Evolutionary conservation across 306 rosid species (phyloP), one percentile per base, ranked within the genome.

Genomic region (Quercus ilex): DNA sequence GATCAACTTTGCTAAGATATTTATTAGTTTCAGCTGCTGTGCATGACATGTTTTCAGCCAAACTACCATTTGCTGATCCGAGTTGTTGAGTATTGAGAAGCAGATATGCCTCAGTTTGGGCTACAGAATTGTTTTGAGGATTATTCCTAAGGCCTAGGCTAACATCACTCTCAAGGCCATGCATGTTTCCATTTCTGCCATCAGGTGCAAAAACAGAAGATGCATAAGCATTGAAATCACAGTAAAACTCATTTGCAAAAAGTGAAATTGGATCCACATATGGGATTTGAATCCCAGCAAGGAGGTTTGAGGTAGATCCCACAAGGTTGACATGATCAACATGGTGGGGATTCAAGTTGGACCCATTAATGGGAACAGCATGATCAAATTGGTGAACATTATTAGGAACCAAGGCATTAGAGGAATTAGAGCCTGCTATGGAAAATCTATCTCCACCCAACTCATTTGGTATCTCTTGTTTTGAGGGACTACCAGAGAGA

Each of bases 271-370:
- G 77, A 55, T 56, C 81, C 1, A 46, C 28, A 25, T 3, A 14
- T 12, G 60, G 82, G 19, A 10, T 15, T 81, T 83, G 69, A 63
- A 77, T 76, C 57, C 76, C 74, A 30, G 79, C 25, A 19, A 84
- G 69, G 15, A 78, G 79, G 69, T 26, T 68, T 6, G 67, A 68
- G 14, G 89, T 78, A 74, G 87, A 67, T 9, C 86, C 69, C 26
- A 69, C 72, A 9, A 33, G 4, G 5, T 30, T 57, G 41, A 38
- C 53, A 55, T 80, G 79, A 65, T 55, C 12, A 43, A 55, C 2
- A 15, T 19, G 23, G 17, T 30, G 56, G 13, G 82, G 53, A 76
- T 63, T 74, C 23, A 56, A 38, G 58, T 63, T 63, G 18, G 80
- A 83, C 58, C 69, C 83, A 18, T 41, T 69, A 18, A 62, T 52